Conservation (phyloP, 768 basidiomycete species). For the Pisolithus orientalis region DNA sequence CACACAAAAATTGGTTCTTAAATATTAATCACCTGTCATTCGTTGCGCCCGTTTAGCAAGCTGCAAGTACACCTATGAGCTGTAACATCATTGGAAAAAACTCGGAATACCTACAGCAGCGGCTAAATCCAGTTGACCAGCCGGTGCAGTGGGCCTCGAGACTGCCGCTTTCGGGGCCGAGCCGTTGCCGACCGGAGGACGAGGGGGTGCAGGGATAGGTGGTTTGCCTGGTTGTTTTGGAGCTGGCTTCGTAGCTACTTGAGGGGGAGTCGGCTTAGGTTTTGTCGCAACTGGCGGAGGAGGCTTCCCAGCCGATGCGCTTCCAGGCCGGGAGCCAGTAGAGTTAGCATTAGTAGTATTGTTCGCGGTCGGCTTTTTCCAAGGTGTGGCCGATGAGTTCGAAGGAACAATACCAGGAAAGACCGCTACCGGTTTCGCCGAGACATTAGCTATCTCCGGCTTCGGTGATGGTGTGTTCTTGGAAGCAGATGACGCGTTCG, state of each 20-base stretch:
- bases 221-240: slow-evolving; percentile 54
- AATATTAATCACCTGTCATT: slow-evolving; percentile 41
- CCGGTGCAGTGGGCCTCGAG: slow-evolving; percentile 38
- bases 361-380: slow-evolving; percentile 54
- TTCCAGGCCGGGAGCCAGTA: slow-evolving; percentile 44
- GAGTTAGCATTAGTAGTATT: slow-evolving; percentile 34
- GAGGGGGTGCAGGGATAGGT: slow-evolving; percentile 51
- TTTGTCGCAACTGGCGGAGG: slow-evolving; percentile 60
- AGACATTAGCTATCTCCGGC: slow-evolving; percentile 48
- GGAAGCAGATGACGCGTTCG: slow-evolving; percentile 29
- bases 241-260: slow-evolving; percentile 48
- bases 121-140: slow-evolving; percentile 74
- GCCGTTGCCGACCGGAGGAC: slow-evolving; percentile 36
- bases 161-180: slow-evolving; percentile 33
- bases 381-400: slow-evolving; percentile 67
- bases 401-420: slow-evolving; percentile 69
- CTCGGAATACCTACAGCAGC: slow-evolving; percentile 54
- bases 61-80: slow-evolving; percentile 30
- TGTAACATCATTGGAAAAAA: neutral
- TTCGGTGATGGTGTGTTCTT: slow-evolving; percentile 30
- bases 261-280: slow-evolving; percentile 57
- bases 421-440: slow-evolving; percentile 75
- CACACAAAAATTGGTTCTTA: neutral
- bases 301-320: slow-evolving; percentile 42
- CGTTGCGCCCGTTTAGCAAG: slow-evolving; percentile 73